Evolutionary conservation across 1,284 basidiomycete species (phyloP).

Genomic region (Agroathelia rolfsii): DNA sequence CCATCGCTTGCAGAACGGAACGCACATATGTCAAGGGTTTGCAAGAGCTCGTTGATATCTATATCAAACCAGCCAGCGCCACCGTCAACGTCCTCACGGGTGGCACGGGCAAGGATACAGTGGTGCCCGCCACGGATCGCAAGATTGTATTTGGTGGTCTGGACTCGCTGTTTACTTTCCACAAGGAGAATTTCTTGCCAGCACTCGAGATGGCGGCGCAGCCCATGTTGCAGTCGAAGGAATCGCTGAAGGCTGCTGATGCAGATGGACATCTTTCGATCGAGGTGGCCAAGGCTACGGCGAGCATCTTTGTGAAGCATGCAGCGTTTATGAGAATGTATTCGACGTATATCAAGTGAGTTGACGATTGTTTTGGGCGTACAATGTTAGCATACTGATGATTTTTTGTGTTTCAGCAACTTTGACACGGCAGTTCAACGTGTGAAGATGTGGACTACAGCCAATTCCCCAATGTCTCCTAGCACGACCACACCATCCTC

Average conservation of each 20-base stretch:
- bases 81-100: constrained; percentile 61
- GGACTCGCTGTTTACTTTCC: constrained; percentile 87
- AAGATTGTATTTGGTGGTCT: constrained; percentile 90
- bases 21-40: constrained; percentile 90
- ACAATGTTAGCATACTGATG: constrained; percentile 9
- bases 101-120: constrained; percentile 68
- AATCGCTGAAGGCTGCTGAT: constrained; percentile 44
- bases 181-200: constrained; percentile 86
- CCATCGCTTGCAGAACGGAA: constrained; percentile 63
- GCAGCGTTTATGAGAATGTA: constrained; percentile 97
- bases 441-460: constrained; percentile 72
- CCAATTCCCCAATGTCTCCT: constrained; percentile 24
- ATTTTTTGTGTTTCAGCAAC: constrained; percentile 53
- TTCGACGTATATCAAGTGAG: constrained; percentile 91
- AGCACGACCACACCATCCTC: constrained; percentile 48
- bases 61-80: constrained; percentile 79
- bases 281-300: constrained; percentile 73
- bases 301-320: constrained; percentile 84
- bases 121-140: constrained; percentile 81
- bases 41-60: constrained; percentile 90
- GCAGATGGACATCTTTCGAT: constrained; percentile 66
- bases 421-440: constrained; percentile 87
- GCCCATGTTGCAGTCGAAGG: constrained; percentile 45
- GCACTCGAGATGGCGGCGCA: constrained; percentile 71
- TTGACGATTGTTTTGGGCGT: constrained; percentile 11